Evolutionary conservation across 1,284 basidiomycete genomes (phyloP), one percentile per base, ranked within the genome.

Genomic region (Phylloboletellus chloephorus): DNA sequence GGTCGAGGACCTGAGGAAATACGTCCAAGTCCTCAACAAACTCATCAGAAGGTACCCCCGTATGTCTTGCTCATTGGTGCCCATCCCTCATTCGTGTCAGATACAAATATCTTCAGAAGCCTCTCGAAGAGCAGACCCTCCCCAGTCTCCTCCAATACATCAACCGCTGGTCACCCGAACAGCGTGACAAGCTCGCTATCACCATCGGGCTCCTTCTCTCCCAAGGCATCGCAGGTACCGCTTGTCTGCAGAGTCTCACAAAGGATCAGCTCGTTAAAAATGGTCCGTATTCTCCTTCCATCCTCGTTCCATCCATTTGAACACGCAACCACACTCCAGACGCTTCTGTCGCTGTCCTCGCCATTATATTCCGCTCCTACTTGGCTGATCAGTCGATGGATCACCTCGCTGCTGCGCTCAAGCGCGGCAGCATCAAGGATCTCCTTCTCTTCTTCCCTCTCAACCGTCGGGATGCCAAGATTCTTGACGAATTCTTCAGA

Each of bases 61-160:
- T 17, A 30, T 33, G 12, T 11, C 31, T 11, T 31, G 8, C 36
- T 12, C 28, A n/a, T 47, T 50, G 19, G 24, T 28, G 7, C 15
- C 17, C 25, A 31, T 11, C 24, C 19, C 46, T 56, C 47, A 52
- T 44, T 41, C 6, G 32, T 24, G 12, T 33, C 54, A 92, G 89
- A 67, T 98, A 96, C 76, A 97, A 97, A 66, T 98, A 97, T 73
- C 86, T 98, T 53, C 94, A 97, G 69, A 91, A 86, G 65, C 91
- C 93, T 31, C 81, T 98, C 36, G 94, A 97, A 67, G 85, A 85
- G 61, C 78, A 74, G 30, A 78, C 89, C 44, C 74, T 98, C 22
- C 88, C 89, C 3, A 78, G 76, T 38, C 74, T 98, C 39, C 69
- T 98, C 48, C 91, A 95, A 62, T 96, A 96, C 61, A 79, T 88